A percentile compares a stretch with the other conserved stretches of the same genome.
Conservation (phyloP, 805 yeast genomes). For the Saturnispora hagleri region DNA sequence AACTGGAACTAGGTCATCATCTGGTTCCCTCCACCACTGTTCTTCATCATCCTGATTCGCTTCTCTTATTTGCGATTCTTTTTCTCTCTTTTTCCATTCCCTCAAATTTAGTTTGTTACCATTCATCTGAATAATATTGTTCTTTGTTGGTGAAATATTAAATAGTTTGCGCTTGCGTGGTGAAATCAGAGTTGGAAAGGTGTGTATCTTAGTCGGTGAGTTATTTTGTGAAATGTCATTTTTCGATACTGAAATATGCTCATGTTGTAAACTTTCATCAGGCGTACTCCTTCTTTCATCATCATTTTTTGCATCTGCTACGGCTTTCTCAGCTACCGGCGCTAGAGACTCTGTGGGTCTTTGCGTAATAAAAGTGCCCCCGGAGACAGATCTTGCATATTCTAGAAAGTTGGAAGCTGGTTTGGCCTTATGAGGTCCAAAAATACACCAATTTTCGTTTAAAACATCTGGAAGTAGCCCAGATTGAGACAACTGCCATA, state of each 20-base stretch:
- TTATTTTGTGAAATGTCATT: conserved; percentile 6
- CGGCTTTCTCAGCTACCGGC: not conserved
- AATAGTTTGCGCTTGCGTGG: not conserved
- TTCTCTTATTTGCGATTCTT: not conserved
- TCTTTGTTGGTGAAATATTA: not conserved
- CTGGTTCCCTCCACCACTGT: conserved; percentile 4
- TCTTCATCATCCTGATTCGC: not conserved
- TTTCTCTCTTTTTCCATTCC: conserved; percentile 4
- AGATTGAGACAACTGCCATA: conserved; percentile 41
- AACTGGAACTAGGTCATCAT: conserved; percentile 2
- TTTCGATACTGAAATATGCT: not conserved
- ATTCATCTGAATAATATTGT: not conserved
- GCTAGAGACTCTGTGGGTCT: not conserved
- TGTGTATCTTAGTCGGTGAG: conserved; percentile 6
- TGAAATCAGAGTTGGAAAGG: not conserved
- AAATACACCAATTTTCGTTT: conserved; percentile 47
- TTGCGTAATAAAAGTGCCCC: conserved; percentile 17
- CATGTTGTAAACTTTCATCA: not conserved
- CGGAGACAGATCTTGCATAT: conserved; percentile 15
- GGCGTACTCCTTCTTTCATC: not conserved
- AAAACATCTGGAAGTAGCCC: conserved; percentile 33
- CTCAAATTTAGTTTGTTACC: conserved; percentile 3
- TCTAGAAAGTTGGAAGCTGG: conserved; percentile 19
- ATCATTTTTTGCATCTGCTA: not conserved
- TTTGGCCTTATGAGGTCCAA: conserved; percentile 27